Evolutionary conservation across 495 filamentous ascomycete species (phyloP).

Genomic region (Penicillium canariense): DNA sequence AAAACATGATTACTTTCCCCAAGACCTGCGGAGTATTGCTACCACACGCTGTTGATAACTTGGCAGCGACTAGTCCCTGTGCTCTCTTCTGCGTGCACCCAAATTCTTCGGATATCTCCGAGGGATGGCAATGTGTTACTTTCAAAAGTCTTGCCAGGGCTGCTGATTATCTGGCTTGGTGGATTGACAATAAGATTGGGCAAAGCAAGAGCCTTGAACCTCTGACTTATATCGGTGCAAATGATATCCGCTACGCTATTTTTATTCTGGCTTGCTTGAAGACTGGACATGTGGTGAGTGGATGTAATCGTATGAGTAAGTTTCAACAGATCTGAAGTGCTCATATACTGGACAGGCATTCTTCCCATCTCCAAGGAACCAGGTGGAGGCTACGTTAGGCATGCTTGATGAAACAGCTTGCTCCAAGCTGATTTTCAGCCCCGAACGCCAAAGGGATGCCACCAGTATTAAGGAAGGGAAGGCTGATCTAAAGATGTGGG

Average conservation of each 20-base stretch:
- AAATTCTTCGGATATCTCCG: not conserved
- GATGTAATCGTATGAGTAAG: too few species aligned
- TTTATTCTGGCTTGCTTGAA: not conserved
- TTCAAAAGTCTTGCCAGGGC: not conserved
- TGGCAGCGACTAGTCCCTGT: not conserved
- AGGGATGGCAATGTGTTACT: not conserved
- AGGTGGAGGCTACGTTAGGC: too few species aligned
- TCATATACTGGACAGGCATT: too few species aligned
- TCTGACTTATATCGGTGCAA: not conserved
- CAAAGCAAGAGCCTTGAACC: not conserved
- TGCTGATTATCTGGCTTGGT: not conserved
- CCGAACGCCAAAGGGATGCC: too few species aligned
- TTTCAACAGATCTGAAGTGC: too few species aligned
- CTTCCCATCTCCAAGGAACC: not conserved
- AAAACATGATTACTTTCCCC: too few species aligned
- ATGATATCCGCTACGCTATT: not conserved
- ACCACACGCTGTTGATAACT: not conserved
- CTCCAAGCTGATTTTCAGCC: too few species aligned
- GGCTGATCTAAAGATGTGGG: too few species aligned
- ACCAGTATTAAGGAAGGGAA: too few species aligned
- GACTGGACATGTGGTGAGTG: not conserved
- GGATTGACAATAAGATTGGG: not conserved
- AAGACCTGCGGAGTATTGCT: conserved; percentile 19
- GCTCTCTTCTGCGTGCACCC: not conserved
- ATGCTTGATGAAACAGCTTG: too few species aligned